A percentile compares a stretch with the other conserved stretches of the same genome.
These are phyloP conservation scores for Geranium brycei DNA, from an alignment of 345 rosid species.

Conservation along the genomic window DNA sequence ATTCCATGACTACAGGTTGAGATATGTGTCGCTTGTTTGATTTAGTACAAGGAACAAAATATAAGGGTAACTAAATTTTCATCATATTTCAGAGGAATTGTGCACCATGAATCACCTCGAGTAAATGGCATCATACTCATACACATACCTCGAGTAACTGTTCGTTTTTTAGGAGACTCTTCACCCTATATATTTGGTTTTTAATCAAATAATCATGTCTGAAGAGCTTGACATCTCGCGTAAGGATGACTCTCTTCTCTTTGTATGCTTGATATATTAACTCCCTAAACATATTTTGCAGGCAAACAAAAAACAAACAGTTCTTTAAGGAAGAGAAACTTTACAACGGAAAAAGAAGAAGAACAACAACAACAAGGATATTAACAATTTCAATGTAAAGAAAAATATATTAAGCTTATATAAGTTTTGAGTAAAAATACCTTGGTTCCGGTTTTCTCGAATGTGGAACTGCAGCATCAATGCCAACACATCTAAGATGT, in stretches of 20 bases:
- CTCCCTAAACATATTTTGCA: constrained; percentile 33
- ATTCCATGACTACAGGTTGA: no score
- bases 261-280: constrained; percentile 62
- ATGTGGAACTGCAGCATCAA: no score
- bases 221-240: constrained; percentile 78
- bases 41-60: not conserved
- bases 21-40: no score
- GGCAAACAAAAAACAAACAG: not conserved
- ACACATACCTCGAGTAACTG: constrained; percentile 76
- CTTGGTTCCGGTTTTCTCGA: constrained; percentile 41
- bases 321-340: not conserved
- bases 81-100: not conserved
- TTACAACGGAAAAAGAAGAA: not conserved
- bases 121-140: constrained; percentile 3
- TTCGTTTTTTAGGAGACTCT: constrained; percentile 74
- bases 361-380: no score
- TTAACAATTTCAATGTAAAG: no score
- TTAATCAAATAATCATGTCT: constrained; percentile 62
- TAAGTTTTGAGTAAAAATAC: no score
- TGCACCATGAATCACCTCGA: constrained; percentile 1
- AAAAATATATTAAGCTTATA: no score
- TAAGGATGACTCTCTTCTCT: constrained; percentile 71
- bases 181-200: constrained; percentile 70
- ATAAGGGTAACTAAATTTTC: not conserved
- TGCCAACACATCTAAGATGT: no score